Percentiles rank a stretch among this genome's conserved stretches.
Evolutionary conservation across 306 rosid species (phyloP).

Genomic region (Ceratonia siliqua): DNA sequence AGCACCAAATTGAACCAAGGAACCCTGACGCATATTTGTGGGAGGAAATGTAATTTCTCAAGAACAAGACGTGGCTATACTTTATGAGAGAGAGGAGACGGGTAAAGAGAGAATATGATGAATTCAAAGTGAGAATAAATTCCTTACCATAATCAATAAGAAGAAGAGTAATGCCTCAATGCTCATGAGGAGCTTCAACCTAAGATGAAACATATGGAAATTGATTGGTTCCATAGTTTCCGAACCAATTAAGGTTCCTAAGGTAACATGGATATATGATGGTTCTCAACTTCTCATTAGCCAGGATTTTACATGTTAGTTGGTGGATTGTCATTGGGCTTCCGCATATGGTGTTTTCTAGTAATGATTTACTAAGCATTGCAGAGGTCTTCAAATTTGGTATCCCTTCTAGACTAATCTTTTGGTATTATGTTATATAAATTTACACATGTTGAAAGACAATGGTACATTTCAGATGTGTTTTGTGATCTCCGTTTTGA

Average conservation of each 20-base stretch:
- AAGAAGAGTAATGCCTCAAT: slow-evolving; percentile 53
- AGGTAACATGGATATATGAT: slow-evolving; percentile 63
- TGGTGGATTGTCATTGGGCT: too few species aligned
- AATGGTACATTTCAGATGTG: too few species aligned
- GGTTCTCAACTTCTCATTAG: too few species aligned
- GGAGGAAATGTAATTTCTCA: slow-evolving; percentile 51
- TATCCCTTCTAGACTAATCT: too few species aligned
- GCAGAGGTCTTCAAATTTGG: too few species aligned
- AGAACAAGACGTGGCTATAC: slow-evolving; percentile 52
- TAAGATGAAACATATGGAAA: slow-evolving; percentile 54
- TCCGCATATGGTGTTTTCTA: too few species aligned
- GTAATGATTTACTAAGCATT: too few species aligned
- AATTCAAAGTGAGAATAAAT: slow-evolving; percentile 55
- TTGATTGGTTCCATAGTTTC: slow-evolving; percentile 35
- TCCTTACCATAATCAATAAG: slow-evolving; percentile 54
- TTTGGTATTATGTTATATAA: too few species aligned
- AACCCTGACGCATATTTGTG: slow-evolving; percentile 59
- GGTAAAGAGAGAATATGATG: slow-evolving; percentile 59
- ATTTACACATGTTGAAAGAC: too few species aligned
- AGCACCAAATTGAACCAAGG: slow-evolving; percentile 52
- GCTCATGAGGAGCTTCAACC: slow-evolving; percentile 55
- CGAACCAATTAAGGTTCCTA: slow-evolving; percentile 40
- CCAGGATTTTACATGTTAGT: too few species aligned
- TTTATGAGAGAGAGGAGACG: too few species aligned
- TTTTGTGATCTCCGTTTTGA: too few species aligned